Base-by-base conservation (phyloP, 805 yeast genomes). In the Metschnikowia aberdeeniae region DNA sequence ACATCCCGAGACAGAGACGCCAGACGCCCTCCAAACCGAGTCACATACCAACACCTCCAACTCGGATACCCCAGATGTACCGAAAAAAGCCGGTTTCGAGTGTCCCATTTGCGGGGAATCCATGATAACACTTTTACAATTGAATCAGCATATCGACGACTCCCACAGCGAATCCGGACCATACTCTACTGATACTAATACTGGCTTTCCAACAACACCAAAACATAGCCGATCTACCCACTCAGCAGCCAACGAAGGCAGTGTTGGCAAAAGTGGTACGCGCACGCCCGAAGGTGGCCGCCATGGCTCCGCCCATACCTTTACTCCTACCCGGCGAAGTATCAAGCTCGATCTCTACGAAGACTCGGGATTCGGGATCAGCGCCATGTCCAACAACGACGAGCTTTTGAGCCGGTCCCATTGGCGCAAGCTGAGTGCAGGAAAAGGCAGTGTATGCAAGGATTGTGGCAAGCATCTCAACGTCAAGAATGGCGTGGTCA, bases 71-170 rank as follows among this genome's bases (percentile, higher is more conserved):
- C 5, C 32, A 29, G 7, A 29, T 13, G 13, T 13, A 11, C 32
- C 5, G 13, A 13, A 3, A 11, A 29, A 29, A 13, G n/a, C 13
- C 32, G 7, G 7, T 6, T 29, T 39, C 12, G 22, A 29, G 13
- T 88, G 96, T 56, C 95, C 96, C 1, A 82, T 88, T 1, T 88
- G 96, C 57, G 62, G 68, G 11, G 84, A 80, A 46, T 40, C 62
- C 1, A 80, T 84, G 82, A 62, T 77, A 6, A 72, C 76, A 5
- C 60, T 82, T 33, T 41, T 53, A 12, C 83, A 78, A 49, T 66
- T 87, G 45, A 86, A 86, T 59, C 69, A 72, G 36, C 96, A 88
- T 61, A 63, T 88, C 24, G 96, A 89, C 59, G 84, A 77, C 46
- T 76, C 63, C 7, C 96, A 88, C 26, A 24, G 35, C 22, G 3